Conservation (phyloP, 2,329 filamentous ascomycete species). For the Lasiodiplodia citricola region DNA sequence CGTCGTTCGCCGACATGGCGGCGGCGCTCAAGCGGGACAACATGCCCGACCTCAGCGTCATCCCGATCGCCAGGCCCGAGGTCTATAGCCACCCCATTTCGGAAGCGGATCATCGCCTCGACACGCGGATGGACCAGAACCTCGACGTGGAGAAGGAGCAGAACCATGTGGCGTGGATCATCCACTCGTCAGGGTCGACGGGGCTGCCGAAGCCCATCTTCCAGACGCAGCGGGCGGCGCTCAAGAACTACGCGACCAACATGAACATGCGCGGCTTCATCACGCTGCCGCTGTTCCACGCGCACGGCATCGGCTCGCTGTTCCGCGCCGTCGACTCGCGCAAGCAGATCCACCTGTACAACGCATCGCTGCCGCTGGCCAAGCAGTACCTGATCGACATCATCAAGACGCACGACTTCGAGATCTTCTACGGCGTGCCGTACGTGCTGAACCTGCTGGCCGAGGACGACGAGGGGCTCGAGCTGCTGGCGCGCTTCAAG, state of each 20-base stretch:
- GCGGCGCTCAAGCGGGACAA: conserved; percentile 38
- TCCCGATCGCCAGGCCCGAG: conserved; percentile 34
- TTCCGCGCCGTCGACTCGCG: conserved; percentile 20
- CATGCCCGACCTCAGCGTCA: conserved; percentile 33
- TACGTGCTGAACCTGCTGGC: conserved; percentile 69
- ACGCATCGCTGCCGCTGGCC: conserved; percentile 13
- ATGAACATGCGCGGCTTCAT: conserved; percentile 24
- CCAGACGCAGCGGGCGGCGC: conserved; percentile 53
- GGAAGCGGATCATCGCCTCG: conserved; percentile 17
- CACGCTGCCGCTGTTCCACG: conserved; percentile 25
- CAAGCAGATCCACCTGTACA: conserved; percentile 22
- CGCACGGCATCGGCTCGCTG: conserved; percentile 17
- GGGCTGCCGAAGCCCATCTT: conserved; percentile 69
- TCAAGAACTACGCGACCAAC: conserved; percentile 24
- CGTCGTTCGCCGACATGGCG: conserved; percentile 34
- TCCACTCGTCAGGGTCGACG: conserved; percentile 62
- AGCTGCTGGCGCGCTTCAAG: conserved; percentile 53
- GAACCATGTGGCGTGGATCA: conserved; percentile 46
- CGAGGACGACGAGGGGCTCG: conserved; percentile 63
- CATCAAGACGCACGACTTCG: conserved; percentile 40
- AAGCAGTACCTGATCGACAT: conserved; percentile 38
- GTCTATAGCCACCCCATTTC: conserved; percentile 27
- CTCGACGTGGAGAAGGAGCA: conserved; percentile 37
- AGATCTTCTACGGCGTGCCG: conserved; percentile 66
- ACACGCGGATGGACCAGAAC: conserved; percentile 34